Percentiles rank a stretch among this genome's conserved stretches.
phyloP scores from a whole-genome alignment of 768 basidiomycete species.

The Tremella yokohamensis region DNA sequence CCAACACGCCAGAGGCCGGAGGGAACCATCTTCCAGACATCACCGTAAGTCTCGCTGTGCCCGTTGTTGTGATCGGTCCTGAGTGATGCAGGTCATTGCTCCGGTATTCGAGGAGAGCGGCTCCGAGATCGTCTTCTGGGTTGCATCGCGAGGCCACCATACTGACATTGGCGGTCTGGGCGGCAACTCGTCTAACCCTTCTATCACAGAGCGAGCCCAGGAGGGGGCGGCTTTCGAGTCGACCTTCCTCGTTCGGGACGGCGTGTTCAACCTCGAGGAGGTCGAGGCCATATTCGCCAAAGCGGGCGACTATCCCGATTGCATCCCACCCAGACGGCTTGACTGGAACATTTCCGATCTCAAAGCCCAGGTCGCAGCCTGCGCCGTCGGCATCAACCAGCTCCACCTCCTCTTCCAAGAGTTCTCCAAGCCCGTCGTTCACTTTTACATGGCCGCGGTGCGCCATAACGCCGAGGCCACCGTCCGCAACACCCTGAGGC shows the following conservation, averaged over 20 bases:
- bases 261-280: conserved; percentile 70
- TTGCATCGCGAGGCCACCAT: conserved; percentile 26
- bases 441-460: conserved; percentile 86
- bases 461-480: conserved; percentile 50
- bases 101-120: too few species aligned
- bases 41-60: conserved; percentile 26
- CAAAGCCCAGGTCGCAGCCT: conserved; percentile 57
- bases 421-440: conserved; percentile 78
- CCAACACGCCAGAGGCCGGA: conserved; percentile 27
- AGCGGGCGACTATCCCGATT: conserved; percentile 16
- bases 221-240: conserved; percentile 86
- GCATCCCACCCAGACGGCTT: conserved; percentile 50
- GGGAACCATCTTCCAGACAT: conserved; percentile 34
- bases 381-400: conserved; percentile 83
- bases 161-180: conserved; percentile 82
- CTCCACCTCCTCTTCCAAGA: conserved; percentile 81
- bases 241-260: conserved; percentile 81
- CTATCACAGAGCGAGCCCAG: conserved; percentile 83
- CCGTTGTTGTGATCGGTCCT: conserved; percentile 16
- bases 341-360: conserved; percentile 52
- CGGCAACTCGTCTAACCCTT: conserved; percentile 88
- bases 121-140: conserved; percentile 23
- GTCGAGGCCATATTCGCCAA: conserved; percentile 66
- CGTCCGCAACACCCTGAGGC: conserved; percentile 15
- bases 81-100: too few species aligned